Percentiles rank a stretch among this genome's conserved stretches.
phyloP scores from a whole-genome alignment of 2,329 filamentous ascomycete genomes.

The Fusarium nisikadoi region DNA sequence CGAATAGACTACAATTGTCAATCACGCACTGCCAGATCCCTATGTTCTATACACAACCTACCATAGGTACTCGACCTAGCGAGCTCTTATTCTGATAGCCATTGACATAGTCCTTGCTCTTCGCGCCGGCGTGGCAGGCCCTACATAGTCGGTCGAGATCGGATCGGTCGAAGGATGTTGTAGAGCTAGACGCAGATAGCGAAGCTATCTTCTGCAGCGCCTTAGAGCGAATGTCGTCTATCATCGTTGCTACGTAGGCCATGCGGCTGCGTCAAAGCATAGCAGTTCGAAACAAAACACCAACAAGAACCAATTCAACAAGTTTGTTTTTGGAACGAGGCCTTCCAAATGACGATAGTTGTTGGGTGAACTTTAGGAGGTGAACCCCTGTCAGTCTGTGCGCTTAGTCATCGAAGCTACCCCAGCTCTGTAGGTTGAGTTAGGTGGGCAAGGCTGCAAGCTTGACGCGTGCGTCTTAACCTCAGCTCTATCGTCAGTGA shows the following conservation, averaged over 20 bases:
- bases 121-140: slow-evolving; percentile 62
- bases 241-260: slow-evolving; percentile 50
- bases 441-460: slow-evolving; percentile 62
- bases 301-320: slow-evolving; percentile 30
- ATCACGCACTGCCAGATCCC: background rate
- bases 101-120: slow-evolving; percentile 59
- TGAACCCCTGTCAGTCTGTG: slow-evolving; percentile 31
- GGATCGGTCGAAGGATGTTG: slow-evolving; percentile 67
- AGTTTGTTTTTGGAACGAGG: slow-evolving; percentile 23
- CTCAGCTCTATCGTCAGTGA: slow-evolving; percentile 41
- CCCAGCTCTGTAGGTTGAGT: slow-evolving; percentile 36
- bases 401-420: slow-evolving; percentile 58
- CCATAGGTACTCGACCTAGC: slow-evolving; percentile 69
- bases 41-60: slow-evolving; percentile 48
- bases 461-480: slow-evolving; percentile 54
- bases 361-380: slow-evolving; percentile 38
- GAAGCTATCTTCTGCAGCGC: slow-evolving; percentile 74
- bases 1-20: slow-evolving; percentile 73
- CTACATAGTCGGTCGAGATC: slow-evolving; percentile 71
- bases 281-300: slow-evolving; percentile 9
- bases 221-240: slow-evolving; percentile 68
- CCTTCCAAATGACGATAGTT: slow-evolving; percentile 38
- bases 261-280: background rate
- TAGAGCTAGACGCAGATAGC: slow-evolving; percentile 66
- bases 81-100: slow-evolving; percentile 58